phyloP scores from a whole-genome alignment of 1,139 yeast genomes.

The Pichia sp. region DNA sequence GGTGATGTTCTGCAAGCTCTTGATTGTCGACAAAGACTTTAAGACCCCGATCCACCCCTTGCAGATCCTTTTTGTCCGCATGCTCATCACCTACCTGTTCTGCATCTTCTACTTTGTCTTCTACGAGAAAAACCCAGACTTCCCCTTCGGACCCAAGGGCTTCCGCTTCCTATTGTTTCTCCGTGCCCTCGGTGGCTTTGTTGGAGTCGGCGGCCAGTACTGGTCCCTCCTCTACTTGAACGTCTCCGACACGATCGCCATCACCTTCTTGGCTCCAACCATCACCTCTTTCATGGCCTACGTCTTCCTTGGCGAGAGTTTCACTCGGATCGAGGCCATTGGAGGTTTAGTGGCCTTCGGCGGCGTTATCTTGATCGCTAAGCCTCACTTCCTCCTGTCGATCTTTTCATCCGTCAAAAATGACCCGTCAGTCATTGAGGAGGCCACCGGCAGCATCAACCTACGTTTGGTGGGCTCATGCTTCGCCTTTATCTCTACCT shows the following conservation, averaged over 20 bases:
- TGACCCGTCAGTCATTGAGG: neutral
- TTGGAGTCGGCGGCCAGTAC: slow-evolving; percentile 52
- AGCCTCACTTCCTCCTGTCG: slow-evolving; percentile 64
- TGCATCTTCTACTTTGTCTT: slow-evolving; percentile 42
- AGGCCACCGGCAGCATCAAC: slow-evolving; percentile 14
- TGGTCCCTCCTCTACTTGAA: slow-evolving; percentile 70
- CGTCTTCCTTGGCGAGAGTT: slow-evolving; percentile 60
- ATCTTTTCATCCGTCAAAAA: slow-evolving; percentile 8
- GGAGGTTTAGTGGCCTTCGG: slow-evolving; percentile 65
- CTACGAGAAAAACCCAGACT: slow-evolving; percentile 46
- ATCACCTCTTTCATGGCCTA: slow-evolving; percentile 75
- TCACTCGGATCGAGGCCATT: slow-evolving; percentile 56
- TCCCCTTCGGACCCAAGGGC: slow-evolving; percentile 69
- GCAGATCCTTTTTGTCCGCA: slow-evolving; percentile 71
- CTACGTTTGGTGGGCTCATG: slow-evolving; percentile 49
- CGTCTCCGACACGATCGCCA: slow-evolving; percentile 61
- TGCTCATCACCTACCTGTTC: slow-evolving; percentile 58
- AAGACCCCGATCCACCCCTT: slow-evolving; percentile 64
- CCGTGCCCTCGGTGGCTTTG: slow-evolving; percentile 74
- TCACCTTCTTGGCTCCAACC: slow-evolving; percentile 74
- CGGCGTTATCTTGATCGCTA: slow-evolving; percentile 78
- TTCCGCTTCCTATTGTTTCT: slow-evolving; percentile 45
- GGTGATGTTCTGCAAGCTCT: slow-evolving; percentile 68
- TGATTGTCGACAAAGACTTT: slow-evolving; percentile 55
- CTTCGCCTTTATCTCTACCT: slow-evolving; percentile 64